A percentile compares a stretch with the other conserved stretches of the same genome.
Evolutionary conservation across 1,284 basidiomycete genomes (phyloP).

Genomic region (Peniophora sp.): DNA sequence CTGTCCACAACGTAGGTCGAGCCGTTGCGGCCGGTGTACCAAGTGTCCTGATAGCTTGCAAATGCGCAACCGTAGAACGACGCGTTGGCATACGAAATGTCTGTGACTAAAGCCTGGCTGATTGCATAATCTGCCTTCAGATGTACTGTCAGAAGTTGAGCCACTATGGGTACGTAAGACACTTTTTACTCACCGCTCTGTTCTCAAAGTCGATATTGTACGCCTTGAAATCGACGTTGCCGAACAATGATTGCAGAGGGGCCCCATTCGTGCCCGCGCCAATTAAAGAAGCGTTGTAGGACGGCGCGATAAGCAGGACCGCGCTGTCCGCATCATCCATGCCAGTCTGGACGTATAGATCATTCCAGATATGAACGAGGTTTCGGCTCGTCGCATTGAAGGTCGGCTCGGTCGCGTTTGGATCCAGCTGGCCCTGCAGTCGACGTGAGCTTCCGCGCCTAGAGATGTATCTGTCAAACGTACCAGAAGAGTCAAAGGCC

Average conservation of each 20-base stretch:
- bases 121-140: conserved; percentile 47
- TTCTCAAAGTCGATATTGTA: conserved; percentile 68
- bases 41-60: conserved; percentile 59
- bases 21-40: conserved; percentile 53
- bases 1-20: conserved; percentile 57
- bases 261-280: conserved; percentile 50
- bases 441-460: neutral
- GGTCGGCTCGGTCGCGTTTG: conserved; percentile 21
- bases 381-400: conserved; percentile 35
- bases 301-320: conserved; percentile 44
- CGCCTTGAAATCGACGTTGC: conserved; percentile 50
- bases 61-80: conserved; percentile 65
- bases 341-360: conserved; percentile 30
- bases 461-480: neutral
- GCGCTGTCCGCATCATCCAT: conserved; percentile 48
- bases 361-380: conserved; percentile 47
- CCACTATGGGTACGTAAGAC: neutral
- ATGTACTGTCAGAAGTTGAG: neutral
- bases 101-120: conserved; percentile 51
- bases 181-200: conserved; percentile 44
- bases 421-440: conserved; percentile 43
- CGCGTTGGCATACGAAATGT: conserved; percentile 54
- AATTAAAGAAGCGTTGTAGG: conserved; percentile 40
- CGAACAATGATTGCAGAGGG: conserved; percentile 45
- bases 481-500: conserved; percentile 50